These are phyloP conservation scores for Fusarium longipes DNA, from an alignment of 2,329 filamentous ascomycete species.

Conservation along the genomic window DNA sequence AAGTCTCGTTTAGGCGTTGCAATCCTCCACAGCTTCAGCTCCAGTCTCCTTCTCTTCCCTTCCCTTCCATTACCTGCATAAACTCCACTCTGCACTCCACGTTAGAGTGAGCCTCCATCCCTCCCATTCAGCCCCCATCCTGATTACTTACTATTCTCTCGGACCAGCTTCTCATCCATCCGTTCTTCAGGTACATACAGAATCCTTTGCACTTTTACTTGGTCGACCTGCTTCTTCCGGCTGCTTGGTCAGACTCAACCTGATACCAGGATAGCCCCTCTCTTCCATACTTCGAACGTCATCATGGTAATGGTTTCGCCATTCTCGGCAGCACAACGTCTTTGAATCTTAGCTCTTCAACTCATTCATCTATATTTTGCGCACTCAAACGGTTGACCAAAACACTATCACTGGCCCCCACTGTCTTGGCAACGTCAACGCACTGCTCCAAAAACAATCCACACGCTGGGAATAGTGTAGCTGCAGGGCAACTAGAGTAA, in stretches of 20 bases:
- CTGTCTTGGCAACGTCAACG: slow-evolving; percentile 39
- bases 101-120: slow-evolving; percentile 27
- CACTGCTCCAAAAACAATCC: slow-evolving; percentile 21
- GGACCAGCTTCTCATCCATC: background rate
- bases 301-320: slow-evolving; percentile 26
- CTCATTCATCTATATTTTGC: background rate
- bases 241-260: slow-evolving; percentile 7
- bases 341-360: slow-evolving; percentile 9
- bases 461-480: slow-evolving; percentile 6
- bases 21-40: slow-evolving; percentile 15
- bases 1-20: background rate
- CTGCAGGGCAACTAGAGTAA: slow-evolving; percentile 8
- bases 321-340: slow-evolving; percentile 26
- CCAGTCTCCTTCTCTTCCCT: slow-evolving; percentile 4
- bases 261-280: slow-evolving; percentile 8
- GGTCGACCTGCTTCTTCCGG: slow-evolving; percentile 18
- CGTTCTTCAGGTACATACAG: slow-evolving; percentile 18
- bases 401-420: slow-evolving; percentile 28
- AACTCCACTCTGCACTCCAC: slow-evolving; percentile 38
- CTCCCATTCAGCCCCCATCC: slow-evolving; percentile 4
- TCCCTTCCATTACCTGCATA: slow-evolving; percentile 36
- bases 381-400: slow-evolving; percentile 2
- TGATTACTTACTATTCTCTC: background rate
- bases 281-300: background rate
- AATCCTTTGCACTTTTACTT: slow-evolving; percentile 5